Evolutionary conservation across 441 rosid species (phyloP).

Genomic region (Populus hybrid): DNA sequence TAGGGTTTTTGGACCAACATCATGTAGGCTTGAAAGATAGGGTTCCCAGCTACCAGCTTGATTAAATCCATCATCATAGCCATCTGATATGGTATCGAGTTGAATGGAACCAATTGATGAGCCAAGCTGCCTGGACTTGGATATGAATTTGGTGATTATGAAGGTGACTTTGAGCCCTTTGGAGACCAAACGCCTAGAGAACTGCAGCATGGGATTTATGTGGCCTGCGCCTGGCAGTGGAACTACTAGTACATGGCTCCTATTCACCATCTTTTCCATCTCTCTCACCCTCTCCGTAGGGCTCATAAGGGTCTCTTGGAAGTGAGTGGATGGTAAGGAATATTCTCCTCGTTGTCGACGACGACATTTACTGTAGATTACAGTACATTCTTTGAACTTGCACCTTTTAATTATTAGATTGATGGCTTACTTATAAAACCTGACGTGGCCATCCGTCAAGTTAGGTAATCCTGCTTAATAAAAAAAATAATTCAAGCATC

Average conservation of each 20-base stretch:
- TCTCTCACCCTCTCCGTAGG: neutral
- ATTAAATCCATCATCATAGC: conserved; percentile 16
- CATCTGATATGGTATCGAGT: conserved; percentile 27
- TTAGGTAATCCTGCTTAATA: too few relatives aligned
- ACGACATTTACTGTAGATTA: too few relatives aligned
- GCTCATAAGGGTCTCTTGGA: neutral
- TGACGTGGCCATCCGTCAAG: too few relatives aligned
- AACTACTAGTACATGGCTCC: conserved; percentile 9
- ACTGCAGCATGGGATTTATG: conserved; percentile 19
- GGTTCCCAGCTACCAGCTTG: neutral
- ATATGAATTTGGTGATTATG: conserved; percentile 7
- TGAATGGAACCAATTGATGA: conserved; percentile 19
- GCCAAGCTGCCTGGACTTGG: conserved; percentile 12
- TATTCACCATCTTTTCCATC: neutral
- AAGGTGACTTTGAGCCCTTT: conserved; percentile 19
- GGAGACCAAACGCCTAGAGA: conserved; percentile 18
- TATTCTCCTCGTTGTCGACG: too few relatives aligned
- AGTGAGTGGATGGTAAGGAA: neutral
- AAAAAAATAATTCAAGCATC: too few relatives aligned
- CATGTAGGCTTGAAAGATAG: conserved; percentile 4
- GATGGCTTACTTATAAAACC: too few relatives aligned
- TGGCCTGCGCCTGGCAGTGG: conserved; percentile 25
- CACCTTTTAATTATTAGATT: too few relatives aligned
- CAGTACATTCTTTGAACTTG: too few relatives aligned
- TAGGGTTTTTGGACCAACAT: conserved; percentile 17